Conservation (phyloP, 768 basidiomycete genomes). For the Paxillus rubicundulus region DNA sequence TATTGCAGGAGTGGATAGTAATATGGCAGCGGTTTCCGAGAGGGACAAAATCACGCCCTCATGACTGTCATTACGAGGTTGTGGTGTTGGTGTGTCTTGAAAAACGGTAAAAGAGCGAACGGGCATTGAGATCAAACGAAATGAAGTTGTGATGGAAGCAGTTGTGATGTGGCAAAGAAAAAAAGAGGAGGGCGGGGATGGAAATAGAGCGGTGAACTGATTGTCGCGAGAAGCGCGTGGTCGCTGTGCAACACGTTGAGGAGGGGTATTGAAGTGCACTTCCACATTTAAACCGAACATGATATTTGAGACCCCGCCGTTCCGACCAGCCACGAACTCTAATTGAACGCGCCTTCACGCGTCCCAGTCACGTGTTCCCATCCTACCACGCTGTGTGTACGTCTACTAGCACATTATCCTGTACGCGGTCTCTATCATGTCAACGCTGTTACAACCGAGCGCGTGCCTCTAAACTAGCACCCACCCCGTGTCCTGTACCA, state of each 20-base stretch:
- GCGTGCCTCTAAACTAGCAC: too few species aligned
- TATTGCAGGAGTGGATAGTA: constrained; percentile 36
- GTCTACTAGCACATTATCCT: too few species aligned
- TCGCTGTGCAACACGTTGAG: constrained; percentile 34
- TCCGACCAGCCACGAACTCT: constrained; percentile 27
- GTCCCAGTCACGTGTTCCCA: constrained; percentile 24
- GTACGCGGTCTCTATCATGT: too few species aligned
- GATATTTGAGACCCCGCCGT: constrained; percentile 33
- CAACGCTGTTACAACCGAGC: too few species aligned
- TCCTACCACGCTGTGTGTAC: neutral
- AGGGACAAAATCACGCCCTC: constrained; percentile 18
- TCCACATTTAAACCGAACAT: constrained; percentile 26
- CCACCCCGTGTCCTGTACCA: too few species aligned
- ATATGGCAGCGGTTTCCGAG: constrained; percentile 31
- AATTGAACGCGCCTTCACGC: constrained; percentile 21
- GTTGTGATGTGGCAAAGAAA: neutral
- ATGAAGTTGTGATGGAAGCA: constrained; percentile 7
- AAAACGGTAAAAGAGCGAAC: constrained; percentile 62
- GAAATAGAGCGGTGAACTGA: neutral
- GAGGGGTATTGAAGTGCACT: constrained; percentile 20
- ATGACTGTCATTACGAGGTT: constrained; percentile 28
- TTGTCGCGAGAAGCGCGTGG: constrained; percentile 15
- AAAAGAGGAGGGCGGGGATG: constrained; percentile 2
- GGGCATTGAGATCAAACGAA: constrained; percentile 42
- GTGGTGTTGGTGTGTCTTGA: constrained; percentile 47